Base-by-base conservation (phyloP, 371 early-diverging fungal genomes). In the Mortierella sp. region DNA sequence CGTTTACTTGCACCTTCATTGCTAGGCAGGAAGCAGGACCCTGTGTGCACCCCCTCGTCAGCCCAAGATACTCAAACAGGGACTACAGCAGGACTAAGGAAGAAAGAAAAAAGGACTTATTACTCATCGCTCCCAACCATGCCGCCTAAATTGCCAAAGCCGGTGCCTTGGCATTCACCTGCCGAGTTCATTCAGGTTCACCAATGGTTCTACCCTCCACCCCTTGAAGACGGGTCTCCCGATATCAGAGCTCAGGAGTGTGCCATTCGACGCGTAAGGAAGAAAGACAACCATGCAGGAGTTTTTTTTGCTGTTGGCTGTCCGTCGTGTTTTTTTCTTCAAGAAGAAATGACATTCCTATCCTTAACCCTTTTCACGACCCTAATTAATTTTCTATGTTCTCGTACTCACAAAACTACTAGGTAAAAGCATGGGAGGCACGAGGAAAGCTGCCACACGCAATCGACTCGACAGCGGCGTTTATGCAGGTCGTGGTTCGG, bases 401-500 rank as follows among this genome's bases (percentile, higher is more conserved):
- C n/a, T n/a, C n/a, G n/a, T n/a, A n/a, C n/a, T n/a, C n/a, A n/a
- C 14, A 57, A 57, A n/a, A 28, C 14, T 19, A 13, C 44, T 34
- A 94, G 95, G 88, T 93, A 24, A 90, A 90, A 75, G 93, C 94
- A 51, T 94, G 95, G 95, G 80, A 75, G 55, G 88, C 88, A 72
- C 88, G 94, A 69, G 92, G 94, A 24, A 87, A 88, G 75, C 74
- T 93, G 28, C 95, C 95, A 0, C 90, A 87, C 34, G 90, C 95
- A 0, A 88, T 94, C 31, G 91, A 92, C 44, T 88, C 89, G 37
- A 94, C 95, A 6, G 87, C 91, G 3, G 76, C 88, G 24, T 90
- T 94, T 69, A 90, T 93, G 31, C 91, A 92, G 73, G 87, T 88
- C 21, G 86, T 86, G 16, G 83, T 93, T 31, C 79, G 91, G 43